These are phyloP conservation scores for Angomonas ambiguus DNA, from an alignment of 208 protist species.

Conservation along the genomic window DNA sequence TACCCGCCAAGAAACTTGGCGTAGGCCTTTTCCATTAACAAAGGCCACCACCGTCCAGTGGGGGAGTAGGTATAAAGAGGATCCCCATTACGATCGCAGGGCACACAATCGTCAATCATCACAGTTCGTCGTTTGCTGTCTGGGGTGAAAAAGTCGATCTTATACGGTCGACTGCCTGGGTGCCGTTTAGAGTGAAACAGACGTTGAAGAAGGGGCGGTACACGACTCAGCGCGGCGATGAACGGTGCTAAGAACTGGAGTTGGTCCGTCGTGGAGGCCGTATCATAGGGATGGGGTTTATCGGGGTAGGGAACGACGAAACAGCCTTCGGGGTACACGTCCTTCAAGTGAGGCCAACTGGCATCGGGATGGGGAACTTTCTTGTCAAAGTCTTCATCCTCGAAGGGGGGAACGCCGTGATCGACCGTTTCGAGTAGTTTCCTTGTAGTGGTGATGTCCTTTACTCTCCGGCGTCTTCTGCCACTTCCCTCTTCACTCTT, in stretches of 20 bases:
- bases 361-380: slow-evolving; percentile 34
- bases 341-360: slow-evolving; percentile 64
- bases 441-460: slow-evolving; percentile 31
- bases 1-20: slow-evolving; percentile 89
- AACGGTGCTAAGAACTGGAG: slow-evolving; percentile 70
- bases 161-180: slow-evolving; percentile 57
- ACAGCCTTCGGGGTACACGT: slow-evolving; percentile 67
- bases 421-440: slow-evolving; percentile 44
- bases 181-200: slow-evolving; percentile 51
- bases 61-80: slow-evolving; percentile 63
- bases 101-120: slow-evolving; percentile 77
- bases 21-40: slow-evolving; percentile 89
- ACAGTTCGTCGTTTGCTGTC: slow-evolving; percentile 69
- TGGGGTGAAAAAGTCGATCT: slow-evolving; percentile 77
- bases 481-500: neutral
- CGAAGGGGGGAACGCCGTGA: slow-evolving; percentile 25
- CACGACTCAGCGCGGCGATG: slow-evolving; percentile 53
- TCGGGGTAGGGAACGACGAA: slow-evolving; percentile 28
- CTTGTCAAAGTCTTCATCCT: slow-evolving; percentile 47
- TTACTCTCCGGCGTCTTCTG: neutral
- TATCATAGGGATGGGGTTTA: slow-evolving; percentile 18
- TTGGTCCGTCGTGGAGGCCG: slow-evolving; percentile 37
- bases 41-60: slow-evolving; percentile 54
- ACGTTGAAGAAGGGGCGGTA: slow-evolving; percentile 59
- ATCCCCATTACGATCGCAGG: slow-evolving; percentile 30